Conservation (phyloP, 2,329 filamentous ascomycete species). For the Dactylellina cionopaga region DNA sequence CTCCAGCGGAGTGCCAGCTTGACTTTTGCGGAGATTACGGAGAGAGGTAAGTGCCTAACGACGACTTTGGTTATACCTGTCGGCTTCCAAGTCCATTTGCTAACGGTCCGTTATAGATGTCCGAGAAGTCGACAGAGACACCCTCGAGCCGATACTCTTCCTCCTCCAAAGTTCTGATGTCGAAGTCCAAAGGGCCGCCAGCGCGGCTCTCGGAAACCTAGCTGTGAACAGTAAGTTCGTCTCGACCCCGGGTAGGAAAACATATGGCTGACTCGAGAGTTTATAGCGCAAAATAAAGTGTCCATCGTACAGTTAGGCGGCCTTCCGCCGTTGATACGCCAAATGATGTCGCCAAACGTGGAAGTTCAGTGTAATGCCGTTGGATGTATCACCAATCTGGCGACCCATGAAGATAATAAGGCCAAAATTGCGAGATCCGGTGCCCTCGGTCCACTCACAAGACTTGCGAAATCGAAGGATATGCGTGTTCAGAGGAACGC, state of each 20-base stretch:
- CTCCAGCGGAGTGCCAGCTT: slow-evolving; percentile 95
- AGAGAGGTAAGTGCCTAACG: slow-evolving; percentile 78
- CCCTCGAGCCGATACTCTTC: slow-evolving; percentile 93
- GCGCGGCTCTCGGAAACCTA: slow-evolving; percentile 92
- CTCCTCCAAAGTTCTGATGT: slow-evolving; percentile 94
- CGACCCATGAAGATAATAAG: slow-evolving; percentile 99
- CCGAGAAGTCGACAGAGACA: slow-evolving; percentile 91
- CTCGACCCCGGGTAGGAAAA: slow-evolving; percentile 34
- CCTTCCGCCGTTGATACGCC: slow-evolving; percentile 87
- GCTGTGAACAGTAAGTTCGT: slow-evolving; percentile 86
- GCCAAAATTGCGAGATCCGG: slow-evolving; percentile 97
- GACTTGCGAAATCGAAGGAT: slow-evolving; percentile 94
- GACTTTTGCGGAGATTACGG: slow-evolving; percentile 98
- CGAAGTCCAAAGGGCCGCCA: slow-evolving; percentile 95
- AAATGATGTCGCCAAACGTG: slow-evolving; percentile 98
- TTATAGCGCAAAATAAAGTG: slow-evolving; percentile 94
- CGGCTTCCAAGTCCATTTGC: not conserved
- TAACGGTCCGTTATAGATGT: slow-evolving; percentile 73
- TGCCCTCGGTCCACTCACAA: slow-evolving; percentile 87
- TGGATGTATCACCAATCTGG: slow-evolving; percentile 97
- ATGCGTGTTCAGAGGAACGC: slow-evolving; percentile 99
- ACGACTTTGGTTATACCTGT: not conserved
- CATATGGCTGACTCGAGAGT: slow-evolving; percentile 61
- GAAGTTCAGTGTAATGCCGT: slow-evolving; percentile 99
- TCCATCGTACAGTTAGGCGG: slow-evolving; percentile 92